These are phyloP conservation scores for Inga oerstediana DNA, from an alignment of 306 rosid species.

Conservation along the genomic window DNA sequence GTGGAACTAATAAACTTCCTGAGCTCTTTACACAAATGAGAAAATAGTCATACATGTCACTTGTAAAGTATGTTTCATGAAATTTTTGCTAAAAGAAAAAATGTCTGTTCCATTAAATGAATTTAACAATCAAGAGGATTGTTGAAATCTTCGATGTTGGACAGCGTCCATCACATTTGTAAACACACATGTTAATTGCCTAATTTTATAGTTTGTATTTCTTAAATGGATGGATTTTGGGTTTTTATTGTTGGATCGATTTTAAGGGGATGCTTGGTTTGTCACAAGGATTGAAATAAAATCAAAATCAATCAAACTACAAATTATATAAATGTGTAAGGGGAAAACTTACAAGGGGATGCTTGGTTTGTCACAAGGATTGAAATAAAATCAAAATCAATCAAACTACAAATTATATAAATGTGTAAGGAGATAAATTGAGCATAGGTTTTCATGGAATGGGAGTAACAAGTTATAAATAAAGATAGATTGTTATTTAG, in stretches of 20 bases:
- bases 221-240: background rate
- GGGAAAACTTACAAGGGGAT: no score
- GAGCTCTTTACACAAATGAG: conserved; percentile 90
- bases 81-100: background rate
- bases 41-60: conserved; percentile 48
- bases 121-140: background rate
- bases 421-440: no score
- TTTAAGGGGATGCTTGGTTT: background rate
- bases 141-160: no score
- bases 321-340: no score
- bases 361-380: no score
- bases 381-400: no score
- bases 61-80: background rate
- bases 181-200: background rate
- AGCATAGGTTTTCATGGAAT: no score
- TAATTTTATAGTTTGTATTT: background rate
- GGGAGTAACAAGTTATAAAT: no score
- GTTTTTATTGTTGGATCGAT: background rate
- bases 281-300: no score
- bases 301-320: no score
- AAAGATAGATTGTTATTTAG: no score
- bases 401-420: no score
- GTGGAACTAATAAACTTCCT: conserved; percentile 64
- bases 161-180: background rate
- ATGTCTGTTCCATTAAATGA: conserved; percentile 41